Evolutionary conservation across 2,329 filamentous ascomycete genomes (phyloP).

Genomic region (Nemania sp.): DNA sequence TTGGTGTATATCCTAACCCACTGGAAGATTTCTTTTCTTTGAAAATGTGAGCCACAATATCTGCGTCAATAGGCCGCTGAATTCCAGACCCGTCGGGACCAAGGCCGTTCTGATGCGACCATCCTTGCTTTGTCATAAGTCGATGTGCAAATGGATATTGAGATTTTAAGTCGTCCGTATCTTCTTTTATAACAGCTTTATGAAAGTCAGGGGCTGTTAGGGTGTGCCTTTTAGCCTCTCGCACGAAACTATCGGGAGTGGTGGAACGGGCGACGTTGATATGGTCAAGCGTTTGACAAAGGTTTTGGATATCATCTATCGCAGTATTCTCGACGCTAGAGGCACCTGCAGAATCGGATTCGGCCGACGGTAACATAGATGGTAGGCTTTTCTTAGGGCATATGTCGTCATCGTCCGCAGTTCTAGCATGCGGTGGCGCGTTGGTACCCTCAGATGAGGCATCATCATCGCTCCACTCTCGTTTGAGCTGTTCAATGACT

Average conservation of each 20-base stretch:
- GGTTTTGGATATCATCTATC: background rate
- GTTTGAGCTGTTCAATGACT: slow-evolving; percentile 20
- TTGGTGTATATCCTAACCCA: slow-evolving; percentile 3
- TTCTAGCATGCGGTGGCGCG: background rate
- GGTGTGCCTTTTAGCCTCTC: slow-evolving; percentile 7
- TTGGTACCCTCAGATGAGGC: background rate
- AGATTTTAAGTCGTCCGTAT: slow-evolving; percentile 10
- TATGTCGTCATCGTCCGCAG: background rate
- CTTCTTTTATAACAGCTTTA: background rate
- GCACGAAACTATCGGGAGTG: slow-evolving; percentile 26
- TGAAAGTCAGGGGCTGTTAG: slow-evolving; percentile 1
- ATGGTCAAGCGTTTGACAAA: slow-evolving; percentile 3
- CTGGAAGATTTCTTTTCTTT: background rate
- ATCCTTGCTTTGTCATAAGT: slow-evolving; percentile 29
- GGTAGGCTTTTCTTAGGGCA: background rate
- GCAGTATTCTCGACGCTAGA: background rate
- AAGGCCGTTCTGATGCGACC: slow-evolving; percentile 19
- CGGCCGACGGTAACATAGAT: background rate
- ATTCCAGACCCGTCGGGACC: slow-evolving; percentile 32
- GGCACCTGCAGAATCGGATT: background rate
- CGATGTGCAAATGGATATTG: slow-evolving; percentile 29
- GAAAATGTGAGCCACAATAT: background rate
- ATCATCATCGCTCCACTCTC: slow-evolving; percentile 19
- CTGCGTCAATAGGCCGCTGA: slow-evolving; percentile 22
- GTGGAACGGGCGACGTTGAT: slow-evolving; percentile 3